Percentiles rank a stretch among this genome's conserved stretches.
Evolutionary conservation across 345 rosid genomes (phyloP).

Genomic region (Reutealis trisperma): DNA sequence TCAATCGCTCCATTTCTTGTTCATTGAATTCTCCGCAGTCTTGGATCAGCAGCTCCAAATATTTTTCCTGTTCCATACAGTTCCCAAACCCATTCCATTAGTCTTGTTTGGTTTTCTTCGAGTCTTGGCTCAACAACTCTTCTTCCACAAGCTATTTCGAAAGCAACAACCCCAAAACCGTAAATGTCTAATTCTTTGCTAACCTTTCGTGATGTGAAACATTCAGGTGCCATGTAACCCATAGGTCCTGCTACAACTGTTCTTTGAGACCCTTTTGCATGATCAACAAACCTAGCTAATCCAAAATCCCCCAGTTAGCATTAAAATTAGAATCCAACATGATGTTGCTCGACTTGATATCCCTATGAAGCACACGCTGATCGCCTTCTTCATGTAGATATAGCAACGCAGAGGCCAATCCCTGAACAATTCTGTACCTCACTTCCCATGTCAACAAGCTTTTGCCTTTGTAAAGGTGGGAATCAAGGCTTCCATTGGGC

Average conservation of each 20-base stretch:
- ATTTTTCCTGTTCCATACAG: conserved; percentile 3
- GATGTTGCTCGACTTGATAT: conserved; percentile 41
- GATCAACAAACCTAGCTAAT: conserved; percentile 31
- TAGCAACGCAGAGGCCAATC: conserved; percentile 27
- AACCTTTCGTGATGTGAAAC: conserved; percentile 8
- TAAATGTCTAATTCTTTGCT: conserved; percentile 39
- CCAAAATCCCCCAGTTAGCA: conserved; percentile 41
- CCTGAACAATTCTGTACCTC: conserved; percentile 27
- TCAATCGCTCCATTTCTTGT: conserved; percentile 4
- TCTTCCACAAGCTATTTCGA: conserved; percentile 32
- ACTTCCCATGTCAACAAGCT: conserved; percentile 22
- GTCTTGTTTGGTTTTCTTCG: neutral
- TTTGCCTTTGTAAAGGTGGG: conserved; percentile 20
- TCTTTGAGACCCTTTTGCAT: conserved; percentile 27
- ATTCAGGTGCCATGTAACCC: conserved; percentile 42
- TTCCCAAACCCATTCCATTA: conserved; percentile 11
- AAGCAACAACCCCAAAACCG: conserved; percentile 40
- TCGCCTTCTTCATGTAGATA: conserved; percentile 44
- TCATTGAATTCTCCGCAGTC: neutral
- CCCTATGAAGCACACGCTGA: conserved; percentile 35
- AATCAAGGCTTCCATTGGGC: conserved; percentile 40
- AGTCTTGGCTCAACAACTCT: neutral
- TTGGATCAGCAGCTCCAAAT: conserved; percentile 4
- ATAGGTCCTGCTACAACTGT: conserved; percentile 25
- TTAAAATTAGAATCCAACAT: conserved; percentile 34